Evolutionary conservation across 257 asterid genomes (phyloP), one percentile per base, ranked within the genome.

Genomic region (Gardenia jasminoides): DNA sequence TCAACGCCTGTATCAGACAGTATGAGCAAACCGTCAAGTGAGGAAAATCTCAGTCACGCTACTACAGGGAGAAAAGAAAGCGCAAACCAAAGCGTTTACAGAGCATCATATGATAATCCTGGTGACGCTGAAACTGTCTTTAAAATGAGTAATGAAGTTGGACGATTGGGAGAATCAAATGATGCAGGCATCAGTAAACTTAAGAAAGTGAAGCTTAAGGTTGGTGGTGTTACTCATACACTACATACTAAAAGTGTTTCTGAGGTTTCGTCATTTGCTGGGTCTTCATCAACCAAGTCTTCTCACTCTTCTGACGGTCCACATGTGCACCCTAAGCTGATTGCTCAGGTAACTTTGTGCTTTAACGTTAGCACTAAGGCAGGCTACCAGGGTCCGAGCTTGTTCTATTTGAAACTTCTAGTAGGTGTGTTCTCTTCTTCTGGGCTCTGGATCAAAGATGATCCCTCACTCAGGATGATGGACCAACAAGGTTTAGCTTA

Each of bases 181-280:
- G 86, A 75, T 58, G 65, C 70, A 75, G 74, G 64, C n/a, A 10
- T 76, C 28, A 90, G 77, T 70, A 91, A 85, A 88, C 76, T 90
- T 70, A 91, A 79, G 85, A 90, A 81, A 85, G 90, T 93, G 22
- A 91, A 85, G 83, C 98, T 93, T 80, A 93, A 93, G 86, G 91
- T 93, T 78, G 98, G 98, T 41, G 94, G 96, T 85, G 94, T 91
- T 75, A 89, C 95, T 8, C 92, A 82, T 78, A 90, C 94, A 41
- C 85, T 93, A 83, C 90, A 90, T 78, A 70, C 90, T 20, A 86
- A 76, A 76, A 82, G 89, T 68, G 81, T 82, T 80, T 79, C 91
- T 7, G 83, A 82, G 48, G 85, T 83, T 84, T 89, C 92, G n/a
- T 85, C 91, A 7, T 66, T 79, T 64, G 85, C 86, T 80, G 93